Evolutionary conservation across 495 filamentous ascomycete genomes (phyloP).

Genomic region (Cudoniella acicularis): DNA sequence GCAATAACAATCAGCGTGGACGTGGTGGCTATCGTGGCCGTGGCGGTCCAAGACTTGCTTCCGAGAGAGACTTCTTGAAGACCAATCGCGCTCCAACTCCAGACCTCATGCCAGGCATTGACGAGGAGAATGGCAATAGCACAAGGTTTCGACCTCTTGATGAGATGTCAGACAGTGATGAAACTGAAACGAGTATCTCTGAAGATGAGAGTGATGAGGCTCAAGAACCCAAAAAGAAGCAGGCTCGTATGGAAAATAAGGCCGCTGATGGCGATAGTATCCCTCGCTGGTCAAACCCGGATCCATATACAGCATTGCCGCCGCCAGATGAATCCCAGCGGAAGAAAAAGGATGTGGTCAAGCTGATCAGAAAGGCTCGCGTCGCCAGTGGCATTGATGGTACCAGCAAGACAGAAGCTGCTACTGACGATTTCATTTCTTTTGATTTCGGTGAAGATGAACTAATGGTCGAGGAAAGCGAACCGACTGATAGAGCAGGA

Average conservation of each 20-base stretch:
- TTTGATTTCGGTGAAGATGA: conserved; percentile 60
- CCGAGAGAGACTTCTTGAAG: conserved; percentile 24
- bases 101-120: conserved; percentile 28
- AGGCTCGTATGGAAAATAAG: conserved; percentile 16
- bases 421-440: conserved; percentile 78
- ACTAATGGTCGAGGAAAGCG: conserved; percentile 13
- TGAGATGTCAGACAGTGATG: conserved; percentile 69
- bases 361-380: conserved; percentile 81
- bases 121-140: conserved; percentile 30
- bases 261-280: conserved; percentile 37
- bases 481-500: background rate
- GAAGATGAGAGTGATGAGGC: conserved; percentile 42
- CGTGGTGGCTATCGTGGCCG: conserved; percentile 25
- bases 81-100: conserved; percentile 25
- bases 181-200: conserved; percentile 61
- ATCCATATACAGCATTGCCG: conserved; percentile 82
- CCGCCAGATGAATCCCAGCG: conserved; percentile 59
- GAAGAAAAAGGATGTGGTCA: conserved; percentile 79
- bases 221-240: conserved; percentile 35
- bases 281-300: conserved; percentile 90
- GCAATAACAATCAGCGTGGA: background rate
- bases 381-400: conserved; percentile 38
- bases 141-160: conserved; percentile 46
- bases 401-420: conserved; percentile 47
- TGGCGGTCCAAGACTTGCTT: conserved; percentile 21